Evolutionary conservation across 202 grass and related monocot species (phyloP).

Genomic region (Zizania palustris): DNA sequence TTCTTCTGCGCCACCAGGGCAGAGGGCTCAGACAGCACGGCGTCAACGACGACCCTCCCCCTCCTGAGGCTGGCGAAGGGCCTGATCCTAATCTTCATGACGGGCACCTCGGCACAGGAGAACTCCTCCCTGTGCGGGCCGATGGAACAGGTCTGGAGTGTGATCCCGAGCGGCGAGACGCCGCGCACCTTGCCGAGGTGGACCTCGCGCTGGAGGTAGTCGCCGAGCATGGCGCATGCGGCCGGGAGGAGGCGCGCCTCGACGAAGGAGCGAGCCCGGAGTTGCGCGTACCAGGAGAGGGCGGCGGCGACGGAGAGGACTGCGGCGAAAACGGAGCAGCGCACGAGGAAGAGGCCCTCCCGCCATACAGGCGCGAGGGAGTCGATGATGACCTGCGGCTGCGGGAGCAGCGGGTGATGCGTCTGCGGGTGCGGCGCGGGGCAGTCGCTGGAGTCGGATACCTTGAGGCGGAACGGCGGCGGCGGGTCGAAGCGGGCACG

Average conservation of each 20-base stretch:
- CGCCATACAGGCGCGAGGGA: conserved; percentile 69
- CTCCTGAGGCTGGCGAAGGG: conserved; percentile 81
- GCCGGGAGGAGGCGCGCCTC: conserved; percentile 81
- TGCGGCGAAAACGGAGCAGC: conserved; percentile 81
- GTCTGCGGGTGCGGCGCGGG: conserved; percentile 34
- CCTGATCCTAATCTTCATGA: conserved; percentile 75
- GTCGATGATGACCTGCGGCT: conserved; percentile 58
- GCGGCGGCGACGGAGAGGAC: conserved; percentile 74
- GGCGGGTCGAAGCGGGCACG: conserved; percentile 45
- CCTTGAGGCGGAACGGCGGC: conserved; percentile 45
- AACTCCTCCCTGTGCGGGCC: conserved; percentile 90
- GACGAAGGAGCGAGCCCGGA: conserved; percentile 69
- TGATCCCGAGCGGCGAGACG: conserved; percentile 86
- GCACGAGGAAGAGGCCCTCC: conserved; percentile 86
- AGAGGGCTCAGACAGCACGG: conserved; percentile 77
- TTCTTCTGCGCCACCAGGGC: conserved; percentile 76
- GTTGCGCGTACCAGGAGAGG: conserved; percentile 78
- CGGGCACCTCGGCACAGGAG: conserved; percentile 78
- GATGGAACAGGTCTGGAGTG: conserved; percentile 84
- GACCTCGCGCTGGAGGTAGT: conserved; percentile 82
- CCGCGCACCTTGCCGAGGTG: conserved; percentile 82
- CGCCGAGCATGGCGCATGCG: conserved; percentile 67
- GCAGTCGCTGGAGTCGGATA: conserved; percentile 51
- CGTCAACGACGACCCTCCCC: conserved; percentile 86
- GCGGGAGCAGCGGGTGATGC: conserved; percentile 34